Conservation (phyloP, 2,329 filamentous ascomycete species). For the Verticillium nonalfalfae region DNA sequence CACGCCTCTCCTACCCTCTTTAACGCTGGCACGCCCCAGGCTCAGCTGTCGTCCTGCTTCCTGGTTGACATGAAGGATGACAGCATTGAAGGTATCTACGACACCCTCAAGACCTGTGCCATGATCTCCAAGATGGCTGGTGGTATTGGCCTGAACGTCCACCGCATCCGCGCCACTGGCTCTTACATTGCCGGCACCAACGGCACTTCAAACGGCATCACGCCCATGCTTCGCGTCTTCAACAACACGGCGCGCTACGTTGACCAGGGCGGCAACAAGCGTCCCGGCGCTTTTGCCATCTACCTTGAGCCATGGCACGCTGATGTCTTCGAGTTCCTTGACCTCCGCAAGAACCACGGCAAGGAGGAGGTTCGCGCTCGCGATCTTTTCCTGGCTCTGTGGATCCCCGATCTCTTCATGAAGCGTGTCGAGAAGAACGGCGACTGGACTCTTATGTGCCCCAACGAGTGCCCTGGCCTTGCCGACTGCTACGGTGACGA, state of each 20-base stretch:
- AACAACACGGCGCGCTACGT: constrained; percentile 99
- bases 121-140: constrained; percentile 99
- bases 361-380: constrained; percentile 97
- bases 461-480: constrained; percentile 89
- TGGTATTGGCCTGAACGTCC: constrained; percentile 93
- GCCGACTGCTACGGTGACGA: constrained; percentile 97
- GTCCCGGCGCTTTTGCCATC: constrained; percentile 95
- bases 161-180: constrained; percentile 93
- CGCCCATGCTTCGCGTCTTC: constrained; percentile 97
- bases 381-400: constrained; percentile 94
- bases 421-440: constrained; percentile 96
- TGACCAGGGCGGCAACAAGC: constrained; percentile 98
- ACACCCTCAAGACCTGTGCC: constrained; percentile 97
- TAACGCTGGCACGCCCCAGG: constrained; percentile 91
- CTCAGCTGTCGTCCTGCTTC: constrained; percentile 97
- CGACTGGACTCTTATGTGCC: constrained; percentile 97
- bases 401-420: constrained; percentile 99
- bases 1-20: constrained; percentile 97
- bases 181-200: constrained; percentile 99
- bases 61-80: constrained; percentile 99
- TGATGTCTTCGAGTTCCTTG: constrained; percentile 95
- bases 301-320: constrained; percentile 99
- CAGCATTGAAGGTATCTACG: constrained; percentile 98
- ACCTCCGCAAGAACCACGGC: constrained; percentile 97
- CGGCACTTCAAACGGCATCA: constrained; percentile 93